Evolutionary conservation across 768 basidiomycete genomes (phyloP).

Genomic region (Steccherinum ochraceum): DNA sequence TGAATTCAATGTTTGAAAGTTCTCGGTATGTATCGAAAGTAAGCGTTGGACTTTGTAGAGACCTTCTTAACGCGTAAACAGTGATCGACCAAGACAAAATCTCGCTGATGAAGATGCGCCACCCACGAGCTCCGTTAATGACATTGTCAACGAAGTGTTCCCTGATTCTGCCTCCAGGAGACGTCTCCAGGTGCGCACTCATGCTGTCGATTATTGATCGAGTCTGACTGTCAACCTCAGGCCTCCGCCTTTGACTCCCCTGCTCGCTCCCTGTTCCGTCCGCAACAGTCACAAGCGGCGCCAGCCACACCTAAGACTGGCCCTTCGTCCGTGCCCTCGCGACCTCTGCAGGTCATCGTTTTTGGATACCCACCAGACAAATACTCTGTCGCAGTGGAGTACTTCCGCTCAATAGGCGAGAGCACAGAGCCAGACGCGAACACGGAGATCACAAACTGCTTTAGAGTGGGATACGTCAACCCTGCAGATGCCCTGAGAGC

Average conservation of each 20-base stretch:
- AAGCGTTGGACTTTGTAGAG: conserved; percentile 3
- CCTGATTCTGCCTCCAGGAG: conserved; percentile 33
- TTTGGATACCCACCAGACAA: conserved; percentile 88
- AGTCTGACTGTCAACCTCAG: conserved; percentile 21
- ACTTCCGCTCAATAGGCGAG: conserved; percentile 69
- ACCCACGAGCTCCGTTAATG: conserved; percentile 67
- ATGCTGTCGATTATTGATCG: neutral
- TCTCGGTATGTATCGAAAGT: conserved; percentile 47
- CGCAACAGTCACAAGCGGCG: conserved; percentile 10
- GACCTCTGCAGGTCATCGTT: conserved; percentile 62
- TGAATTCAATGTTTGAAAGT: conserved; percentile 82
- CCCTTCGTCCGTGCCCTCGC: conserved; percentile 14
- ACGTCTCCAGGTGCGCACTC: neutral
- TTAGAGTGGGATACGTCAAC: conserved; percentile 69
- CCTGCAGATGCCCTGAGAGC: conserved; percentile 72
- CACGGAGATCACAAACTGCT: conserved; percentile 71
- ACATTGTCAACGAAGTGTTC: conserved; percentile 58
- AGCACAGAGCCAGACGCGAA: conserved; percentile 64
- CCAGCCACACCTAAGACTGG: conserved; percentile 15
- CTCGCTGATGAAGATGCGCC: conserved; percentile 77
- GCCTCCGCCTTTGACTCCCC: conserved; percentile 36
- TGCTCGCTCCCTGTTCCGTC: conserved; percentile 23
- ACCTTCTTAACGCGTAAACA: too few species aligned
- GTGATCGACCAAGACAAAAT: conserved; percentile 50
- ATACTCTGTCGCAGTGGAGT: conserved; percentile 64